phyloP scores from a whole-genome alignment of 768 basidiomycete species.

The Auricularia auricula-judae region DNA sequence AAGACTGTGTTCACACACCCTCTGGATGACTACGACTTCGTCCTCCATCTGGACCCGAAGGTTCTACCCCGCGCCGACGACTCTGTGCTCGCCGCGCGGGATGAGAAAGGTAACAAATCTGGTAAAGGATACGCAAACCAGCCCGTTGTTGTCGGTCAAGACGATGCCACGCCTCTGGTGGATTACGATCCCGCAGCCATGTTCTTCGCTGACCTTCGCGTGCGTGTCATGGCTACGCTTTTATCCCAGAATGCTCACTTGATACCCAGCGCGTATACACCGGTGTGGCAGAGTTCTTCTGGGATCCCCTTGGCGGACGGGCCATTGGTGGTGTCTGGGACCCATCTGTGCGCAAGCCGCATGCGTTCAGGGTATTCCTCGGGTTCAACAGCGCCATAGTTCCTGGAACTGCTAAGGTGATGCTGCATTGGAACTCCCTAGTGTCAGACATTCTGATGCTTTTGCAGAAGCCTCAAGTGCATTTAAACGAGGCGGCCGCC shows the following conservation, averaged over 20 bases:
- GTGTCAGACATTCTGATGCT: neutral
- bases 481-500: slow-evolving; percentile 55
- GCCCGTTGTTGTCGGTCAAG: slow-evolving; percentile 18
- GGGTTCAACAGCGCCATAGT: slow-evolving; percentile 41
- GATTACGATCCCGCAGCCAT: slow-evolving; percentile 73
- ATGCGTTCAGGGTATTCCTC: slow-evolving; percentile 71
- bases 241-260: slow-evolving; percentile 3
- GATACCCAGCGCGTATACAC: slow-evolving; percentile 49
- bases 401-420: slow-evolving; percentile 9
- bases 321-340: slow-evolving; percentile 83
- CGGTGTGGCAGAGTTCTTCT: slow-evolving; percentile 74
- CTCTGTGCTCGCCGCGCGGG: neutral
- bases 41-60: slow-evolving; percentile 60
- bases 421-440: neutral
- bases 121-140: slow-evolving; percentile 33
- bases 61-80: slow-evolving; percentile 50
- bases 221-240: slow-evolving; percentile 20
- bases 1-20: slow-evolving; percentile 84
- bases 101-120: slow-evolving; percentile 31
- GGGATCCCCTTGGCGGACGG: slow-evolving; percentile 70
- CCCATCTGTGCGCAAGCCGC: slow-evolving; percentile 45
- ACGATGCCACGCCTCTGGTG: slow-evolving; percentile 24
- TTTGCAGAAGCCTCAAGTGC: slow-evolving; percentile 44
- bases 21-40: slow-evolving; percentile 71
- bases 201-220: slow-evolving; percentile 64